Evolutionary conservation across 805 yeast species (phyloP).

Genomic region (Suhomyces canberraensis): DNA sequence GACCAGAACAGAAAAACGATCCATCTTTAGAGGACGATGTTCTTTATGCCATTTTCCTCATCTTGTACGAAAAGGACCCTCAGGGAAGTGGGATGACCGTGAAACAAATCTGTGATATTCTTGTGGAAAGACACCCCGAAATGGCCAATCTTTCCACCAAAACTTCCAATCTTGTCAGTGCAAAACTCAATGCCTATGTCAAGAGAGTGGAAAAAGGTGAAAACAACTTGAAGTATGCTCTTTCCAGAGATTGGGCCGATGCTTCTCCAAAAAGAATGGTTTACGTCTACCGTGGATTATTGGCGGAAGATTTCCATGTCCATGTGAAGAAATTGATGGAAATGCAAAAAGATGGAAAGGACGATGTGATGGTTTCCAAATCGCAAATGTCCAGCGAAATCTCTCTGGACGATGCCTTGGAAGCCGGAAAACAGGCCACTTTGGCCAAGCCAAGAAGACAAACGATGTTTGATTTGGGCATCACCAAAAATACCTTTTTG

Average conservation of each 20-base stretch:
- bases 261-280: conserved; percentile 89
- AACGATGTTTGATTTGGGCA: conserved; percentile 52
- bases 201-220: conserved; percentile 85
- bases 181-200: conserved; percentile 80
- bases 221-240: conserved; percentile 63
- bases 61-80: conserved; percentile 65
- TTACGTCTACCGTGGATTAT: conserved; percentile 75
- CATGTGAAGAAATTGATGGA: conserved; percentile 68
- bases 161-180: conserved; percentile 76
- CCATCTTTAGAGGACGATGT: conserved; percentile 71
- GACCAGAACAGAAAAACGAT: conserved; percentile 61
- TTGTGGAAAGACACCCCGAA: conserved; percentile 73
- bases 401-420: conserved; percentile 26
- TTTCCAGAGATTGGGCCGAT: conserved; percentile 88
- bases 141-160: conserved; percentile 80
- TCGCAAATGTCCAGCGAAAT: conserved; percentile 5
- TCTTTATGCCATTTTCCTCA: conserved; percentile 68
- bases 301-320: conserved; percentile 70
- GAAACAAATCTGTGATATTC: conserved; percentile 76
- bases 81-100: conserved; percentile 84
- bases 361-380: conserved; percentile 1
- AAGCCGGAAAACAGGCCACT: conserved; percentile 33
- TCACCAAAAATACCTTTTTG: conserved; percentile 41
- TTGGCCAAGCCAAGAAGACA: conserved; percentile 45
- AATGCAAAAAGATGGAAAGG: conserved; percentile 34